These are phyloP conservation scores for Calonectria pseudoreteaudii DNA, from an alignment of 2,329 filamentous ascomycete genomes.

Conservation along the genomic window DNA sequence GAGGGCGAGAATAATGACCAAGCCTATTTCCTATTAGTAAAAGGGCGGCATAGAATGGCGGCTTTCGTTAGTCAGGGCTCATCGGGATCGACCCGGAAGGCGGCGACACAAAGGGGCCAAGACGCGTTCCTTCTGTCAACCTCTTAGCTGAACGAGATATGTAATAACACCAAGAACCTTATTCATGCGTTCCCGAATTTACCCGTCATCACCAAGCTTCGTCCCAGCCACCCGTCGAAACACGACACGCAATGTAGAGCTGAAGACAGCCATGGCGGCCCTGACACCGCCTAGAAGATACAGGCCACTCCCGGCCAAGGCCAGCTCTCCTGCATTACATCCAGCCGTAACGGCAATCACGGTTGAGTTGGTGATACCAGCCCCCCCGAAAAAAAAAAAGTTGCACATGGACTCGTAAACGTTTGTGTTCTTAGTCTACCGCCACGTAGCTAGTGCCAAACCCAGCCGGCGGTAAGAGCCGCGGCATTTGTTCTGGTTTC, in stretches of 20 bases:
- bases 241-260: neutral
- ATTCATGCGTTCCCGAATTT: neutral
- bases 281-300: neutral
- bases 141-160: neutral
- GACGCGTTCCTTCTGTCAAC: neutral
- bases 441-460: neutral
- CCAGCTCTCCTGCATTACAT: neutral
- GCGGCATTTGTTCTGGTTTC: neutral
- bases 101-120: neutral
- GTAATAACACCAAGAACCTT: neutral
- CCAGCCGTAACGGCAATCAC: neutral
- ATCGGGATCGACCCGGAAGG: neutral
- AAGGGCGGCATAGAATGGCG: neutral
- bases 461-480: neutral
- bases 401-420: neutral
- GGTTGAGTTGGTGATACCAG: neutral
- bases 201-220: neutral
- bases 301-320: neutral
- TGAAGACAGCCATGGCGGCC: neutral
- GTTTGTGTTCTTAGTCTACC: neutral
- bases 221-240: neutral
- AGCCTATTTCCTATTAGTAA: neutral
- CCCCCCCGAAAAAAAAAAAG: neutral
- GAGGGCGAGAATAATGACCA: neutral
- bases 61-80: neutral